phyloP scores from a whole-genome alignment of 2,329 filamentous ascomycete genomes.

The Sporothrix inflata region DNA sequence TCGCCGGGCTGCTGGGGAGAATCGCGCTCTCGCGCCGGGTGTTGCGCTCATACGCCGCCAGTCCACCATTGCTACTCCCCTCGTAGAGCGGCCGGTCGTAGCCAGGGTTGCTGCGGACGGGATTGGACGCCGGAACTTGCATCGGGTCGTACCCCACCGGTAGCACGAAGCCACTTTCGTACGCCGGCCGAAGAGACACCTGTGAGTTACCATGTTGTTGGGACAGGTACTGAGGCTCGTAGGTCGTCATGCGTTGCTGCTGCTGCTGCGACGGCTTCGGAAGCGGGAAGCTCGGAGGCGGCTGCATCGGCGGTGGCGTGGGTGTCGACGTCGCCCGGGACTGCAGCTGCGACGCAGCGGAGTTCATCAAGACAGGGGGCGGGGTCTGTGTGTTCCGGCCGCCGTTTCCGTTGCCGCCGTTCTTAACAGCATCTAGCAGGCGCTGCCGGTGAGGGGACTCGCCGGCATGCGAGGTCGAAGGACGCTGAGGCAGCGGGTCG shows the following conservation, averaged over 20 bases:
- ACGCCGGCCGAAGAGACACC: slow-evolving; percentile 46
- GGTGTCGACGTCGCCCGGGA: slow-evolving; percentile 42
- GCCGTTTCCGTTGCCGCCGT: slow-evolving; percentile 37
- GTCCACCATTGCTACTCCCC: slow-evolving; percentile 34
- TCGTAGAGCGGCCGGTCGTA: slow-evolving; percentile 47
- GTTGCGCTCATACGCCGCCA: slow-evolving; percentile 43
- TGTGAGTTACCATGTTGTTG: slow-evolving; percentile 42
- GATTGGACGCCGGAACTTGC: slow-evolving; percentile 37
- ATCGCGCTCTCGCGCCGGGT: slow-evolving; percentile 62
- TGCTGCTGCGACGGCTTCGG: slow-evolving; percentile 29
- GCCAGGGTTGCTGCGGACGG: slow-evolving; percentile 39
- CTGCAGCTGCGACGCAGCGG: slow-evolving; percentile 34
- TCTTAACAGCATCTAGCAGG: slow-evolving; percentile 47
- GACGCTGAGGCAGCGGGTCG: slow-evolving; percentile 46
- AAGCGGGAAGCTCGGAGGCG: slow-evolving; percentile 25
- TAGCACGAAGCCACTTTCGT: slow-evolving; percentile 49
- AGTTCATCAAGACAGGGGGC: slow-evolving; percentile 41
- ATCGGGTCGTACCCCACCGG: slow-evolving; percentile 44
- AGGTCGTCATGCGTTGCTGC: slow-evolving; percentile 40
- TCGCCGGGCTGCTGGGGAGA: slow-evolving; percentile 49
- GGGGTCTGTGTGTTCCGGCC: slow-evolving; percentile 55
- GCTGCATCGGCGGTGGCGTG: slow-evolving; percentile 47
- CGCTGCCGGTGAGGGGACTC: slow-evolving; percentile 58
- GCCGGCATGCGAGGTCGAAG: slow-evolving; percentile 54
- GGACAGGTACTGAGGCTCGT: slow-evolving; percentile 50